Conservation (phyloP, 805 yeast species). For the Monosporozyma aerobia region DNA sequence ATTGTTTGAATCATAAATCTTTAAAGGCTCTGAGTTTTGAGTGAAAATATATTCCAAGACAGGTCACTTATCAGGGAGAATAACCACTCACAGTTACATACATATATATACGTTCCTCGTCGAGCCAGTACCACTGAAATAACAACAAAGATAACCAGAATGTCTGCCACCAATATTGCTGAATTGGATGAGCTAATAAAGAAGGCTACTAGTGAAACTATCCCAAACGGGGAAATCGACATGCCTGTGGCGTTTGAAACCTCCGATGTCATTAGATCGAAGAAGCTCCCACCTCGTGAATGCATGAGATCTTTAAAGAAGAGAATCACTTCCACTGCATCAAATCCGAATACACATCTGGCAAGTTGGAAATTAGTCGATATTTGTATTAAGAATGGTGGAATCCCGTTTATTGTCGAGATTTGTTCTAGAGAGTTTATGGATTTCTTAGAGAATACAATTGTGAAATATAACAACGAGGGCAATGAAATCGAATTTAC, state of each 20-base stretch:
- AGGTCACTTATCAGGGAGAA: background rate
- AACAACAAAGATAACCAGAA: background rate
- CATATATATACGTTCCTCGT: background rate
- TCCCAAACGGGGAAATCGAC: conserved; percentile 87
- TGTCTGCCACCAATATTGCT: conserved; percentile 19
- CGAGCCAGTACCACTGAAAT: background rate
- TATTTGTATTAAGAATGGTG: conserved; percentile 87
- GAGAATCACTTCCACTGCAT: conserved; percentile 46
- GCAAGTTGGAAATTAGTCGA: conserved; percentile 73
- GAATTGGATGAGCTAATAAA: conserved; percentile 54
- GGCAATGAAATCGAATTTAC: conserved; percentile 45
- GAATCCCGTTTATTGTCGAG: conserved; percentile 71
- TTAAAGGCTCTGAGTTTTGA: background rate
- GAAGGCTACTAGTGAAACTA: conserved; percentile 78
- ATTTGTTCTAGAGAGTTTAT: conserved; percentile 77
- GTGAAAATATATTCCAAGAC: no score
- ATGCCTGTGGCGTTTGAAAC: conserved; percentile 68
- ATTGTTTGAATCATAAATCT: no score
- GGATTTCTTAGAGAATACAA: conserved; percentile 53
- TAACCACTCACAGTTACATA: no score
- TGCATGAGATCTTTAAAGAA: conserved; percentile 80
- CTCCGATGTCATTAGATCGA: conserved; percentile 78
- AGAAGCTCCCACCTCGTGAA: conserved; percentile 66
- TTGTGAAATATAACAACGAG: conserved; percentile 29
- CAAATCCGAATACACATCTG: conserved; percentile 71